Base-by-base conservation (phyloP, 2,329 filamentous ascomycete species). In the Tolypocladium guangdongense region DNA sequence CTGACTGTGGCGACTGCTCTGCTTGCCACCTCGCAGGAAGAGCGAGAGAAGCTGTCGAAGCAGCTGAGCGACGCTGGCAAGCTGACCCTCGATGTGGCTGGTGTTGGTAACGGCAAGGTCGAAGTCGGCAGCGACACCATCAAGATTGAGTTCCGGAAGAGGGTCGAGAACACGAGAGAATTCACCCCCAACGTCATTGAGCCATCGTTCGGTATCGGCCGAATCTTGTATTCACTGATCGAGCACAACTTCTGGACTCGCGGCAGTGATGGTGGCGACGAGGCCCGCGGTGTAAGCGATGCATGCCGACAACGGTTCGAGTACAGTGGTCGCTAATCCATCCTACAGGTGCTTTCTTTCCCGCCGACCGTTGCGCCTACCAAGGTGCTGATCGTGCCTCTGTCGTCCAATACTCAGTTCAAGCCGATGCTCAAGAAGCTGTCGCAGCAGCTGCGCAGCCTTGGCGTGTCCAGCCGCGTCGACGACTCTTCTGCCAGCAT, bases 161-260 rank as follows among this genome's bases (percentile, higher is more conserved):
- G 90, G 58, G 80, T 84, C 4, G 89, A 96, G 71, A 86, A 95
- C 67, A 82, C 85, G 55, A 82, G 93, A 63, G 91, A 96, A 69
- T 99, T 89, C 74, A 95, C 87, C 0, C 92, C 92, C 56, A 96
- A 96, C 66, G 90, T 95, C 49, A 95, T 97, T 62, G 93, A 99
- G 75, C 93, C 92, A 2, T 97, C 92, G 0, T 99, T 97, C 64
- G 92, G 92, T 77, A 95, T 97, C 65, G 93, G 92, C 56, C 84
- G 92, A 63, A 96, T 97, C 58, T 76, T 97, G 55, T 97, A 96
- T 76, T 85, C 87, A 56, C 75, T 99, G 64, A 87, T 95, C 66
- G 93, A 99, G 75, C 93, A 99, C 73, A 84, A 82, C 68, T 99
- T 91, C 81, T 99, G 93, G 92, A 89, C 85, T 52, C 87, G 93